Conservation (phyloP, 768 basidiomycete species). For the Mycena maculata region DNA sequence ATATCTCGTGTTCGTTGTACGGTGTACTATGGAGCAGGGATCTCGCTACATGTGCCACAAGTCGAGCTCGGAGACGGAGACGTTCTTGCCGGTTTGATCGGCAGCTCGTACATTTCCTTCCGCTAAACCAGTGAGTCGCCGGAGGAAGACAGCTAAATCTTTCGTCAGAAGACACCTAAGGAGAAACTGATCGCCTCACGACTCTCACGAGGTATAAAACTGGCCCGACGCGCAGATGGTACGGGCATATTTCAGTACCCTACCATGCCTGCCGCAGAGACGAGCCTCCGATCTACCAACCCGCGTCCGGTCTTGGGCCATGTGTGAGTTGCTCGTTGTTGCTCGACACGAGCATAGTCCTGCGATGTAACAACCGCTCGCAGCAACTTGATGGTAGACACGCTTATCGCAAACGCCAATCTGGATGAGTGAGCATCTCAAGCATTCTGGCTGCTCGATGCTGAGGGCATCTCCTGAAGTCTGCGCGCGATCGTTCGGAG, state of each 20-base stretch:
- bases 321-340: conserved; percentile 25
- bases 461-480: neutral
- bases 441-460: neutral
- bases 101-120: conserved; percentile 27
- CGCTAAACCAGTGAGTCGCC: conserved; percentile 3
- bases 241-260: neutral
- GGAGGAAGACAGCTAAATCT: conserved; percentile 2
- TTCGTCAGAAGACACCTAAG: conserved; percentile 20
- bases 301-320: conserved; percentile 28
- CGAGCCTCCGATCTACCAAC: neutral
- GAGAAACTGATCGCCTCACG: conserved; percentile 12
- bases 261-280: conserved; percentile 27
- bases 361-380: no score
- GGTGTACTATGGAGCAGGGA: no score
- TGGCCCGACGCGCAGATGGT: conserved; percentile 12
- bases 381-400: conserved; percentile 35
- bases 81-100: conserved; percentile 27
- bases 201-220: conserved; percentile 27
- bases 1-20: no score
- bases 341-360: neutral
- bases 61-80: neutral
- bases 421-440: conserved; percentile 27
- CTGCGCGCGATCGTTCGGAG: conserved; percentile 34
- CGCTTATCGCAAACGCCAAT: conserved; percentile 35
- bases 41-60: no score